These are phyloP conservation scores for Plantago lanceolata DNA, from an alignment of 305 asterid species.

Conservation along the genomic window DNA sequence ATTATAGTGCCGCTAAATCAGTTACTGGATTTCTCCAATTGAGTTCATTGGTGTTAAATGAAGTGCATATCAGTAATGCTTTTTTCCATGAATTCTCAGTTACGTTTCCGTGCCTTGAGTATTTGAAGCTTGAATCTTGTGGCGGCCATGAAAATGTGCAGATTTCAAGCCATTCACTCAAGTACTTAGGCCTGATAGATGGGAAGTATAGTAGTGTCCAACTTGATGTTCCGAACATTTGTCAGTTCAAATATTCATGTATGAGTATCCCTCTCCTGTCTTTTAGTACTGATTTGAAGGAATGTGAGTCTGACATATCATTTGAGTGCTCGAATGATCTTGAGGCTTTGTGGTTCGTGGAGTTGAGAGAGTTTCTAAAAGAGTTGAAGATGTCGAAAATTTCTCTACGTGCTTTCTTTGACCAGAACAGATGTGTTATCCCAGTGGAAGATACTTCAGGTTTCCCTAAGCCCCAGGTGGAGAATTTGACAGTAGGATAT, in stretches of 20 bases:
- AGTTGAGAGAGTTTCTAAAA: background rate
- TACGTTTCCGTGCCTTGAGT: background rate
- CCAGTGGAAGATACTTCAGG: background rate
- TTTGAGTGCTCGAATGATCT: background rate
- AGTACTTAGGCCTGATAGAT: background rate
- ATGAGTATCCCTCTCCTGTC: background rate
- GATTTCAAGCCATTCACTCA: background rate
- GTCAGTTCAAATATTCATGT: background rate
- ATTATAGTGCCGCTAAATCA: too few species aligned
- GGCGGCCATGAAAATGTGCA: background rate
- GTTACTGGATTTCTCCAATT: background rate
- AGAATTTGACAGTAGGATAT: background rate
- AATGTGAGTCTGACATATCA: background rate
- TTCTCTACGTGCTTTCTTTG: background rate
- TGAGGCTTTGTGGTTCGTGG: background rate
- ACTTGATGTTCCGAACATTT: background rate
- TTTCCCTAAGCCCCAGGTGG: background rate
- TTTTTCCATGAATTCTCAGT: background rate
- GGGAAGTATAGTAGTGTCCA: background rate
- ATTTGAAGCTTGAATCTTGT: background rate
- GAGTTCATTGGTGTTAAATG: background rate
- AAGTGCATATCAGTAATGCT: background rate
- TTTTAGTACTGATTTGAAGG: background rate
- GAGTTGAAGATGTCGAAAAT: background rate
- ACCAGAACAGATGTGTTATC: background rate